Conservation (phyloP, 75 land plant genomes). For the Selaginella tamariscina region DNA sequence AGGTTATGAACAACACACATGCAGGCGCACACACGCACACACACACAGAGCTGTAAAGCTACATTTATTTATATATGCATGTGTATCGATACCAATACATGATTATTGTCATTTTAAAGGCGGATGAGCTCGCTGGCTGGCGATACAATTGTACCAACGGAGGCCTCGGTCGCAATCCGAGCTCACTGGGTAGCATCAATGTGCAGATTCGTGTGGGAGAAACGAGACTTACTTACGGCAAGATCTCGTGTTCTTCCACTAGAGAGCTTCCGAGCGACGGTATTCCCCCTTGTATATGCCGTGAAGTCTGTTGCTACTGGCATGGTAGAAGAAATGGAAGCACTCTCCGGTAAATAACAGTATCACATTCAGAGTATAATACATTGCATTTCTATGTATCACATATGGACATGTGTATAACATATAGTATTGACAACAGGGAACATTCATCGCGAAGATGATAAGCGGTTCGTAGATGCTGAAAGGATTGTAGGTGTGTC, state of each 20-base stretch:
- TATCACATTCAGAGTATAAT: background rate
- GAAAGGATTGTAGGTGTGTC: conserved; percentile 85
- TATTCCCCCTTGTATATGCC: conserved; percentile 71
- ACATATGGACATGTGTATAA: background rate
- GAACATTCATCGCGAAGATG: too few relatives aligned
- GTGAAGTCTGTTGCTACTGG: conserved; percentile 83
- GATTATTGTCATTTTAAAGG: too few relatives aligned
- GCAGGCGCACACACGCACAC: too few relatives aligned
- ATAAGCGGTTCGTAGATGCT: conserved; percentile 36
- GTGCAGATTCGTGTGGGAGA: conserved; percentile 69
- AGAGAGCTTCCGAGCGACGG: conserved; percentile 69
- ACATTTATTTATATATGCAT: too few relatives aligned
- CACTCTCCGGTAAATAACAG: conserved; percentile 12
- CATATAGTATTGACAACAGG: background rate
- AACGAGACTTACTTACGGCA: conserved; percentile 60
- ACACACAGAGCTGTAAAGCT: too few relatives aligned
- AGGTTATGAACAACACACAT: too few relatives aligned
- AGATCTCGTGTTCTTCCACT: conserved; percentile 60
- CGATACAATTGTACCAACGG: conserved; percentile 75
- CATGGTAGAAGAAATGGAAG: conserved; percentile 54
- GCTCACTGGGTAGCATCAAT: conserved; percentile 70
- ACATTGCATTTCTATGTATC: background rate
- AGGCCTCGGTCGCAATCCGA: conserved; percentile 79
- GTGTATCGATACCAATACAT: too few relatives aligned
- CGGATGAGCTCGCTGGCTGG: conserved; percentile 91